These are phyloP conservation scores for Nepenthes mirabilis DNA, from an alignment of 148 eudicot species.

Conservation along the genomic window DNA sequence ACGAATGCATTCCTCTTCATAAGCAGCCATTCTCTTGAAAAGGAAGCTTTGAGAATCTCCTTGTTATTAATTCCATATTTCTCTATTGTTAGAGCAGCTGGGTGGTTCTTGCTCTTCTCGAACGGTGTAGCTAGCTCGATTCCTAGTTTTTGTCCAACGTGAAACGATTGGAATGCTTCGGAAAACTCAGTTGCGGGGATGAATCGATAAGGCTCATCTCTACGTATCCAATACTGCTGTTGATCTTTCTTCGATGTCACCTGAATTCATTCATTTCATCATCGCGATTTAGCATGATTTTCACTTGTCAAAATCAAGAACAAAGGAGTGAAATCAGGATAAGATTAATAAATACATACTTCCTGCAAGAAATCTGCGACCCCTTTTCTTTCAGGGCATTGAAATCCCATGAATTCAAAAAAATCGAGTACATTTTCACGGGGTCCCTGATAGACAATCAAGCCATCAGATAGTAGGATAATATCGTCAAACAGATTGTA, in stretches of 20 bases:
- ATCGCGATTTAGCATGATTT: background rate
- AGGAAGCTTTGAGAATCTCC: slow-evolving; percentile 39
- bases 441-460: slow-evolving; percentile 22
- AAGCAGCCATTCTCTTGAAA: slow-evolving; percentile 36
- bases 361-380: slow-evolving; percentile 22
- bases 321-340: slow-evolving; percentile 14
- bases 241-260: slow-evolving; percentile 29
- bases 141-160: slow-evolving; percentile 10
- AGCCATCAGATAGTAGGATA: slow-evolving; percentile 21
- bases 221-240: slow-evolving; percentile 17
- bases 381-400: slow-evolving; percentile 25
- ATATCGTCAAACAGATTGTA: slow-evolving; percentile 24
- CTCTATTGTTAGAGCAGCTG: slow-evolving; percentile 17
- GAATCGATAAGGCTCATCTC: slow-evolving; percentile 15
- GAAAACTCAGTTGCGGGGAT: slow-evolving; percentile 17
- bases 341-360: background rate
- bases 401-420: slow-evolving; percentile 21
- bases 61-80: slow-evolving; percentile 38
- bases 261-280: slow-evolving; percentile 1
- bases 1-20: slow-evolving; percentile 38
- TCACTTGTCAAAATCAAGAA: background rate
- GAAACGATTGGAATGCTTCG: slow-evolving; percentile 21
- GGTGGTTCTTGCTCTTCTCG: slow-evolving; percentile 24
- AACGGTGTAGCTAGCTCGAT: slow-evolving; percentile 17
- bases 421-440: slow-evolving; percentile 20